Conservation (phyloP, 2,329 filamentous ascomycete genomes). For the Aspergillus pseudoglaucus region DNA sequence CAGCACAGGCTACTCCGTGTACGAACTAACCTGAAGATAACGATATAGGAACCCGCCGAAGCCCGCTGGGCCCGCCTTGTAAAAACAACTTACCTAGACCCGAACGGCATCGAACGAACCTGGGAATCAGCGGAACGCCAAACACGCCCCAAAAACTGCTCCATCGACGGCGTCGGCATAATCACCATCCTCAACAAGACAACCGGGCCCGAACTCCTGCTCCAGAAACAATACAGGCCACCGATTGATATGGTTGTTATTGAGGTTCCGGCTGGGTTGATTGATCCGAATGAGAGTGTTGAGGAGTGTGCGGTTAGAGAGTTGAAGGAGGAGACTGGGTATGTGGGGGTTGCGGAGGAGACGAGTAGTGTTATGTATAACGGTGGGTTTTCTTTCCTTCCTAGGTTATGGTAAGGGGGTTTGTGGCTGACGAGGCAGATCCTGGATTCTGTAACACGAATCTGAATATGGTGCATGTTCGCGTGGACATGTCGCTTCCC, state of each 20-base stretch:
- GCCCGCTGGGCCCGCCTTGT: constrained; percentile 39
- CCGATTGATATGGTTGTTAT: constrained; percentile 53
- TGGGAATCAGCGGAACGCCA: constrained; percentile 43
- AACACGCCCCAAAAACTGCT: constrained; percentile 46
- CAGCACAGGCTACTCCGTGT: neutral
- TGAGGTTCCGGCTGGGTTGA: constrained; percentile 55
- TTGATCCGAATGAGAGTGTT: constrained; percentile 52
- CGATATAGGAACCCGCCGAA: constrained; percentile 29
- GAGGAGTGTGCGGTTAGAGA: constrained; percentile 53
- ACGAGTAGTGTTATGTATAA: constrained; percentile 41
- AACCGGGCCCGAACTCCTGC: constrained; percentile 44
- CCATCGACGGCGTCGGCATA: constrained; percentile 52
- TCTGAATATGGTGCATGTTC: constrained; percentile 59
- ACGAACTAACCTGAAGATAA: neutral
- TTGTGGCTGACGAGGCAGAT: constrained; percentile 18
- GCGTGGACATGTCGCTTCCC: constrained; percentile 61
- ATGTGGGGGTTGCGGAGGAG: constrained; percentile 45
- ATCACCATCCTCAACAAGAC: constrained; percentile 53
- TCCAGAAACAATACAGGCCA: constrained; percentile 56
- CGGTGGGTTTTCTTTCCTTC: constrained; percentile 24
- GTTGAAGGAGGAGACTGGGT: constrained; percentile 58
- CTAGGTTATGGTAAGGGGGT: neutral
- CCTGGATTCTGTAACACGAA: constrained; percentile 47
- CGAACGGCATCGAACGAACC: constrained; percentile 34
- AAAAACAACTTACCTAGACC: constrained; percentile 39